Percentiles rank a stretch among this genome's conserved stretches.
Conservation (phyloP, 1,284 basidiomycete species). For the Phaffia rhodozyma region DNA sequence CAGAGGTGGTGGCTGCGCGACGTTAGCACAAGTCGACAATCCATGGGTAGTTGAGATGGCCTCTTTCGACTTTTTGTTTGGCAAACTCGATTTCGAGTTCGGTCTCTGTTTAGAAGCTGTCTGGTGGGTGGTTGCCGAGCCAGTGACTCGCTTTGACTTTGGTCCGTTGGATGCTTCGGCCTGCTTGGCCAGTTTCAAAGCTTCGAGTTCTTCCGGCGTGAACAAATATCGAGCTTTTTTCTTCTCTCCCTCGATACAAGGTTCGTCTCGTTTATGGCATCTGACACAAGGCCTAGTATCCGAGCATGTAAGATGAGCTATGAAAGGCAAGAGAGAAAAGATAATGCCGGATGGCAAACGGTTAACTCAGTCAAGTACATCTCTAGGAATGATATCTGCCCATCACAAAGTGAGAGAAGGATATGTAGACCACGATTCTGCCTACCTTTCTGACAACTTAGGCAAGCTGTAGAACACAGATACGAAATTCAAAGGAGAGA, state of each 20-base stretch:
- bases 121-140: too few species aligned
- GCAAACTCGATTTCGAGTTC: too few species aligned
- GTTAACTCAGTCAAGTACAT: neutral
- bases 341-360: neutral
- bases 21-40: too few species aligned
- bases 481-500: too few species aligned
- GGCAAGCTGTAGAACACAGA: slow-evolving; percentile 1
- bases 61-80: too few species aligned
- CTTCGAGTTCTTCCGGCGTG: too few species aligned
- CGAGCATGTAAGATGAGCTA: slow-evolving; percentile 10
- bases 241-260: slow-evolving; percentile 16
- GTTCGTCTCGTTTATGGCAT: slow-evolving; percentile 14
- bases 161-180: too few species aligned
- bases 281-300: slow-evolving; percentile 12
- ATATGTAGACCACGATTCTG: neutral
- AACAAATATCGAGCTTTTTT: slow-evolving; percentile 5
- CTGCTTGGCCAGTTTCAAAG: too few species aligned
- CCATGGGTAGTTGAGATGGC: too few species aligned
- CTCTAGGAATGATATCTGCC: neutral
- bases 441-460: slow-evolving; percentile 14
- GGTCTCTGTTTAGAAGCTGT: too few species aligned
- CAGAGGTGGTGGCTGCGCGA: too few species aligned
- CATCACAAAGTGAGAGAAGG: neutral
- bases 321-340: neutral
- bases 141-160: too few species aligned